Evolutionary conservation across 2,329 filamentous ascomycete species (phyloP).

Genomic region (Paraphaeosphaeria minitans): DNA sequence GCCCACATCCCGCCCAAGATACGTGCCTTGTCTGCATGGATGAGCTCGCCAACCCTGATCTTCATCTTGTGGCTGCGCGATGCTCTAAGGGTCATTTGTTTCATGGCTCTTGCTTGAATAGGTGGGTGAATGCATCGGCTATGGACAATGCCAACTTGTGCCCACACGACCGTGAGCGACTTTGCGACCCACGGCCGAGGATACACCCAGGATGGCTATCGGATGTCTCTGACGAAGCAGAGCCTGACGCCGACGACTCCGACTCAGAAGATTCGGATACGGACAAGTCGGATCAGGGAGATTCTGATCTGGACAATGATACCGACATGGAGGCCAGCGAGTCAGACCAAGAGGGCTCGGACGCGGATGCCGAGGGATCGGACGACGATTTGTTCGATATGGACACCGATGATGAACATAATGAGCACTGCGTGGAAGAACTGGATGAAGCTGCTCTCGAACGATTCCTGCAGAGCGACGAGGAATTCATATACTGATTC

Average conservation of each 20-base stretch:
- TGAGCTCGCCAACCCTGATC: neutral
- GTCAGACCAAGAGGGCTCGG: neutral
- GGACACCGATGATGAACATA: neutral
- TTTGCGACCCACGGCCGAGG: conserved; percentile 7
- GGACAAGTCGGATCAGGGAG: neutral
- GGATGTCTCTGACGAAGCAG: neutral
- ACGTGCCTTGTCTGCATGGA: conserved; percentile 8
- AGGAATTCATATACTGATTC: neutral
- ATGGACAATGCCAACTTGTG: conserved; percentile 15
- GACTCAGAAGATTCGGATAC: neutral
- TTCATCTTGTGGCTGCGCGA: neutral
- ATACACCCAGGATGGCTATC: neutral
- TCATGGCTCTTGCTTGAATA: conserved; percentile 8
- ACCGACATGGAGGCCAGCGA: neutral
- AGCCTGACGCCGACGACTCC: neutral
- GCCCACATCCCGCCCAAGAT: neutral
- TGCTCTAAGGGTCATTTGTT: conserved; percentile 4
- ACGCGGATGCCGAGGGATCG: neutral
- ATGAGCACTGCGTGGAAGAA: neutral
- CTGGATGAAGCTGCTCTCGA: neutral
- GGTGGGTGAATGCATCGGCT: conserved; percentile 9
- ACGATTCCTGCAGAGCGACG: neutral
- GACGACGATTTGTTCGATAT: neutral
- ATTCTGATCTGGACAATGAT: neutral
- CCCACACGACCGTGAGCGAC: conserved; percentile 9